phyloP scores from a whole-genome alignment of 805 yeast species.

The Trichomonascus vanleenenianus region DNA sequence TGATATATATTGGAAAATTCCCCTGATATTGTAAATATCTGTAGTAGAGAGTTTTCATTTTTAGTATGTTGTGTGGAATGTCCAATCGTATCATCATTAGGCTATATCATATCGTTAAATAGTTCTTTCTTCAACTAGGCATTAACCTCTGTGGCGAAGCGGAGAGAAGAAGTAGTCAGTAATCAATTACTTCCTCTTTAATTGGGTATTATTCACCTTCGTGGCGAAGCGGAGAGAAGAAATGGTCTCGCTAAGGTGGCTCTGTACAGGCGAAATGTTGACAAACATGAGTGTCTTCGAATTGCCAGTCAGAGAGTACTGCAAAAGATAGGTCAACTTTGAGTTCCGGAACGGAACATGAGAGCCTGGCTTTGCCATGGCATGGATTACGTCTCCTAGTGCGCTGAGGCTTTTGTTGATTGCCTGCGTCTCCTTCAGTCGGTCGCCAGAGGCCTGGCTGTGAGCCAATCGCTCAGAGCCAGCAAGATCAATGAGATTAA shows the following conservation, averaged over 20 bases:
- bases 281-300: constrained; percentile 93
- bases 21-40: no score
- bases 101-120: no score
- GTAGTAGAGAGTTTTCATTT: no score
- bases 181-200: constrained; percentile 11
- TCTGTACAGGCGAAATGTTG: constrained; percentile 61
- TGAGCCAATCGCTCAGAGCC: constrained; percentile 81
- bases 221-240: constrained; percentile 86
- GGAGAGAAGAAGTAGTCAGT: constrained; percentile 70
- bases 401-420: constrained; percentile 84
- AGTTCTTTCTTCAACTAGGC: constrained; percentile 10
- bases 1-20: no score
- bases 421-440: constrained; percentile 79
- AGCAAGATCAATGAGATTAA: constrained; percentile 85
- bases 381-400: constrained; percentile 81
- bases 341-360: constrained; percentile 69
- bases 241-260: constrained; percentile 66
- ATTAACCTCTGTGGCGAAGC: constrained; percentile 67
- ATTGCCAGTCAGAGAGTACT: constrained; percentile 74
- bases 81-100: no score
- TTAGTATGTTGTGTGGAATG: no score
- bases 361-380: constrained; percentile 36
- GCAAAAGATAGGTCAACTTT: constrained; percentile 72
- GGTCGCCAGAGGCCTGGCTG: constrained; percentile 71
- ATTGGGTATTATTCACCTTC: constrained; percentile 30